These are phyloP conservation scores for Aspergillus sp. DNA, from an alignment of 2,329 filamentous ascomycete genomes.

Conservation along the genomic window DNA sequence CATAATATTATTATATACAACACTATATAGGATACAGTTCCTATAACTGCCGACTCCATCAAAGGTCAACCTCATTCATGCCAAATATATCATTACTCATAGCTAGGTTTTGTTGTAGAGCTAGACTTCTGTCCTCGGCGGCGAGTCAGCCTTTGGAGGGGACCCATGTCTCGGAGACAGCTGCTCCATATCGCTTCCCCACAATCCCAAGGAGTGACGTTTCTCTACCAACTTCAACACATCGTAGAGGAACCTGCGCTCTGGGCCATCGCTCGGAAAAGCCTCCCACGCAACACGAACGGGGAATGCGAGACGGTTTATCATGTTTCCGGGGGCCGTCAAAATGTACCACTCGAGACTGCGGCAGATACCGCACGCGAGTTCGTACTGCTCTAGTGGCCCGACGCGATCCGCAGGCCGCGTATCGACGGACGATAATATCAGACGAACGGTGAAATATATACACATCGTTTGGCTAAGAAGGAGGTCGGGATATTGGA, in stretches of 20 bases:
- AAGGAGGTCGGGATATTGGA: slow-evolving; percentile 37
- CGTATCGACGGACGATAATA: slow-evolving; percentile 35
- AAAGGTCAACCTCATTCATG: background rate
- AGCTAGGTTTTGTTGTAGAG: background rate
- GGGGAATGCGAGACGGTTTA: slow-evolving; percentile 39
- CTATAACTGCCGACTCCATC: background rate
- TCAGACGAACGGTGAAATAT: slow-evolving; percentile 34
- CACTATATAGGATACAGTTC: background rate
- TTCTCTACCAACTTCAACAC: slow-evolving; percentile 36
- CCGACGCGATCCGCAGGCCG: slow-evolving; percentile 30
- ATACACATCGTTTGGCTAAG: slow-evolving; percentile 39
- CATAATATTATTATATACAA: background rate
- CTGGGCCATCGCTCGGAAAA: slow-evolving; percentile 32
- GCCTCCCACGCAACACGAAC: slow-evolving; percentile 40
- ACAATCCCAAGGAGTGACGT: slow-evolving; percentile 35
- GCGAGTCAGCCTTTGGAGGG: slow-evolving; percentile 22
- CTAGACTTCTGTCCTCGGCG: slow-evolving; percentile 8
- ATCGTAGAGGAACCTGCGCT: slow-evolving; percentile 32
- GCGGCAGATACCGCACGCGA: slow-evolving; percentile 38
- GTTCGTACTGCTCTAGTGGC: slow-evolving; percentile 32
- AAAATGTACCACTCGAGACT: slow-evolving; percentile 37
- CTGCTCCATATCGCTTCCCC: slow-evolving; percentile 38
- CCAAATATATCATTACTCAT: background rate
- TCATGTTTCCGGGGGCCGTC: slow-evolving; percentile 39
- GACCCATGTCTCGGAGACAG: slow-evolving; percentile 30